phyloP scores from a whole-genome alignment of 2,329 filamentous ascomycete species.

The Mariannaea sp. region DNA sequence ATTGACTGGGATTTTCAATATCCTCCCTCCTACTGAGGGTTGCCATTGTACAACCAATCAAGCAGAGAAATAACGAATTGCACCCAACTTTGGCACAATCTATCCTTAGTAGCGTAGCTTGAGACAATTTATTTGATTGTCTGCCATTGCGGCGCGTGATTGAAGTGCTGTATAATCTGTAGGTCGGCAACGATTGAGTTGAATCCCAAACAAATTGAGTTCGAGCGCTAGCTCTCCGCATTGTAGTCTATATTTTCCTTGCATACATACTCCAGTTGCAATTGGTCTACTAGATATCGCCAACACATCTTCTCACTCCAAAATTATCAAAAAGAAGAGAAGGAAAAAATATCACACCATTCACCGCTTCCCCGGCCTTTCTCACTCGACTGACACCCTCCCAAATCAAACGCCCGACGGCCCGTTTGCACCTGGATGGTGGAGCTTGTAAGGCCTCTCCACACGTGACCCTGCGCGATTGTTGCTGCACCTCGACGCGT shows the following conservation, averaged over 20 bases:
- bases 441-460: not conserved
- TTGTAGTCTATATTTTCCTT: not conserved
- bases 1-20: not conserved
- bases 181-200: no score
- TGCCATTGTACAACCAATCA: not conserved
- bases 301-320: not conserved
- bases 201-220: no score
- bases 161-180: no score
- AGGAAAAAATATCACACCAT: no score
- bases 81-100: no score
- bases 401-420: not conserved
- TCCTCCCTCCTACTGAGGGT: not conserved
- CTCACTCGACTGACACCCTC: not conserved
- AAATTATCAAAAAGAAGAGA: no score
- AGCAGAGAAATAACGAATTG: not conserved
- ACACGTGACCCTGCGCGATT: conserved; percentile 19
- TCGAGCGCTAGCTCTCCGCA: not conserved
- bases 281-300: not conserved
- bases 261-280: not conserved
- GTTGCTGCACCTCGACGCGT: conserved; percentile 20
- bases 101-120: no score
- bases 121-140: not conserved
- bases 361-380: not conserved
- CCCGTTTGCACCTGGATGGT: conserved; percentile 2
- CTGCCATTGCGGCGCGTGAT: no score